Conservation (phyloP, 345 rosid genomes). For the Nasturtium officinale region DNA sequence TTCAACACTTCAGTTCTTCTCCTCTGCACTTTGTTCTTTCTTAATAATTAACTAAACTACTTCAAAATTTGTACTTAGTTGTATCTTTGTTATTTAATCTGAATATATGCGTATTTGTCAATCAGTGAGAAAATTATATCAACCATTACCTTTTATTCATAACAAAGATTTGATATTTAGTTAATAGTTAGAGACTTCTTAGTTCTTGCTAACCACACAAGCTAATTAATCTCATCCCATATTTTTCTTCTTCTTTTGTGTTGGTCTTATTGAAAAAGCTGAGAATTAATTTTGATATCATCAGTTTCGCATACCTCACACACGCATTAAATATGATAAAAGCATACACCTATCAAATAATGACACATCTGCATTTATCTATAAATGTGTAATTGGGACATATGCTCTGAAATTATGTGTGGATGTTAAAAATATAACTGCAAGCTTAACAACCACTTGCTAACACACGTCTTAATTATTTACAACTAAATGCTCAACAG, state of each 20-base stretch:
- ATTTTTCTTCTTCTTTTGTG: background rate
- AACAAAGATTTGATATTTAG: conserved; percentile 35
- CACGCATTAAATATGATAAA: conserved; percentile 31
- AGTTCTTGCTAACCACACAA: conserved; percentile 16
- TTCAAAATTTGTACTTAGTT: background rate
- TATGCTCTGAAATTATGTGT: conserved; percentile 23
- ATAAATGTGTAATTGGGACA: conserved; percentile 4
- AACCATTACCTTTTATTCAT: background rate
- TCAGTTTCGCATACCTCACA: conserved; percentile 19
- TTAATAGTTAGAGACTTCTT: conserved; percentile 54
- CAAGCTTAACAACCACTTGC: background rate
- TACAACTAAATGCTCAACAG: background rate
- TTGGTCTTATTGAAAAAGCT: conserved; percentile 23
- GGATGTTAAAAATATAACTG: conserved; percentile 23
- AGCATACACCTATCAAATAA: conserved; percentile 22
- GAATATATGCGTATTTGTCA: background rate
- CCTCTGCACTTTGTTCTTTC: conserved; percentile 6
- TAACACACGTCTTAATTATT: background rate
- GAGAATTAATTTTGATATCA: conserved; percentile 11
- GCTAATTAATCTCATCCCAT: background rate
- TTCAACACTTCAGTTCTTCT: background rate
- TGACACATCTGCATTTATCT: conserved; percentile 4
- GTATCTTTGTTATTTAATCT: background rate
- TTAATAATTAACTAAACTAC: background rate
- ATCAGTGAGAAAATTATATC: background rate